Evolutionary conservation across 106 monocot genomes (phyloP).

Genomic region (Apostasia shenzhenica): DNA sequence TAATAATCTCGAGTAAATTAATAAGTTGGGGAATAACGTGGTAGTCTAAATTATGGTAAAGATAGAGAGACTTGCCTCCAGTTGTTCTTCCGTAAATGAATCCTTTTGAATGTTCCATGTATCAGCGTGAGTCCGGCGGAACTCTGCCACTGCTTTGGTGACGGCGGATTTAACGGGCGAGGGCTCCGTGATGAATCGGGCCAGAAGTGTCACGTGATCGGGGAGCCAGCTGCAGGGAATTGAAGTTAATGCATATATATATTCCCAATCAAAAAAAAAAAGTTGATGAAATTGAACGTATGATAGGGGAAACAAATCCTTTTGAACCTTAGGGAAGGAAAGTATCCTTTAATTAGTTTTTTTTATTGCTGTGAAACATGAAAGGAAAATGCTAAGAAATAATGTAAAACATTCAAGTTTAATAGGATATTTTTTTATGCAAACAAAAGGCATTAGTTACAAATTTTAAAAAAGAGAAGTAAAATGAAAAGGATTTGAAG

Average conservation of each 20-base stretch:
- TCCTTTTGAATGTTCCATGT: constrained; percentile 97
- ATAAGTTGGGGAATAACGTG: not conserved
- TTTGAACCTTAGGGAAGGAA: no score
- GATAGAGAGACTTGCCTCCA: constrained; percentile 64
- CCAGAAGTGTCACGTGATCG: constrained; percentile 83
- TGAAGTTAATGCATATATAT: not conserved
- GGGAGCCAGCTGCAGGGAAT: constrained; percentile 97
- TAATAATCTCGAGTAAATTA: not conserved
- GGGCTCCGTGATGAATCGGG: constrained; percentile 75
- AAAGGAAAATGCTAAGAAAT: not conserved
- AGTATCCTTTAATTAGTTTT: no score
- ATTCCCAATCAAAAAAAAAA: not conserved
- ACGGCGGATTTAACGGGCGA: constrained; percentile 84
- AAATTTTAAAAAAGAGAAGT: no score
- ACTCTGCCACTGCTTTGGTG: constrained; percentile 94
- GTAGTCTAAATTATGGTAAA: not conserved
- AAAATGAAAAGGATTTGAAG: no score
- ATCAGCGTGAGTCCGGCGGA: constrained; percentile 93
- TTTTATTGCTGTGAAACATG: constrained; percentile 19
- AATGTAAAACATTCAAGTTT: no score
- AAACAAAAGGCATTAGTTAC: no score
- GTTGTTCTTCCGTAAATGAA: constrained; percentile 84
- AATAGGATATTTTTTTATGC: no score
- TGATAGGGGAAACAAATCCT: no score
- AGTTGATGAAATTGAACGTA: not conserved